Evolutionary conservation across 768 basidiomycete genomes (phyloP), one percentile per base, ranked within the genome.

Genomic region (Agaricus sinodeliciosus): DNA sequence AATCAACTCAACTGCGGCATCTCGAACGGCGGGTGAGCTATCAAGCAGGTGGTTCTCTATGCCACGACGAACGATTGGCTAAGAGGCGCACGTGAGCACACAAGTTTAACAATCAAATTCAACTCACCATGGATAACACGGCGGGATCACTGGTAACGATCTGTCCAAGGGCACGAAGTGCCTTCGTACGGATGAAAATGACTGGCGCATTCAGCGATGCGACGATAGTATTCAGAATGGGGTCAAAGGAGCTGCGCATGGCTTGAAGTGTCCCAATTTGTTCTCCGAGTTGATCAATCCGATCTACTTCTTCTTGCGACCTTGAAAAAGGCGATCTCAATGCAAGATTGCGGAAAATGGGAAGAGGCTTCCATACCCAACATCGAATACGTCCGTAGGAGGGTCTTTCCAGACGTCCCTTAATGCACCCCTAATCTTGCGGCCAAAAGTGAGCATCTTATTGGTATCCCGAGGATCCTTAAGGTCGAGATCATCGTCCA

Each of bases 1-100:
- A 53, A 98, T 90, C 53, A 99, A 72, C 63, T 98, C 96, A 12
- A 99, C 90, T 4, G 95, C 94, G 4, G 94, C 93, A 64, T 99
- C 96, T 9, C 96, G 88, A 6, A 99, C 96, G 15, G 90, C 88
- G 0, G 96, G 87, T 0, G 96, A 98, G 57, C 79, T 87, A 60
- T 99, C 96, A 2, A 89, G 73, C 12, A 99, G 77, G 62, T 96
- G 91, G 34, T 82, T 84, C 67, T 97, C 93, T 58, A 99, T 91
- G 2, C 90, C 84, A 43, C 80, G 77, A 31, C 91, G 84, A 35
- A 98, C 92, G 57, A 83, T 87, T 2, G 78, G 62, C 89, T 94
- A 57, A 25, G 16, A 53, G 44, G 3, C 22, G n/a, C 9, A 34
- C 26, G 48, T 46, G 51, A 19, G 37, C 11, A 2, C 2, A 19